phyloP scores from a whole-genome alignment of 2,329 filamentous ascomycete species.

The Hypoxylon sp. region DNA sequence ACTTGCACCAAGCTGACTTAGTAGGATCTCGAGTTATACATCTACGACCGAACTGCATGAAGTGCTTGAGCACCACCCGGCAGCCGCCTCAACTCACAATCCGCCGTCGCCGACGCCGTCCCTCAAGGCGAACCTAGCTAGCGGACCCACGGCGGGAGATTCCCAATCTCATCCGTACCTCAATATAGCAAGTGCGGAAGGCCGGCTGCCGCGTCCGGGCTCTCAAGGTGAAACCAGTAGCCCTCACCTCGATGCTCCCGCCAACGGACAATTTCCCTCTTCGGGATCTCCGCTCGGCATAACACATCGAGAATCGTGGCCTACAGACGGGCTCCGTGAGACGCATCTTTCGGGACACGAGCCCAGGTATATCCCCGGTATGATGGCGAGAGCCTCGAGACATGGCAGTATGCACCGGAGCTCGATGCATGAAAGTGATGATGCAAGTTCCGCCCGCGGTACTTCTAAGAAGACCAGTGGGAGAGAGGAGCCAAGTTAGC shows the following conservation, averaged over 20 bases:
- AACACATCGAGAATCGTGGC: constrained; percentile 56
- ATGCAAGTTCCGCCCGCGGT: constrained; percentile 44
- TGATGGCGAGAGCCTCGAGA: constrained; percentile 69
- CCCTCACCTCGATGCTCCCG: constrained; percentile 37
- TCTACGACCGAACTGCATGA: constrained; percentile 49
- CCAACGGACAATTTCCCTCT: constrained; percentile 25
- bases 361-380: constrained; percentile 79
- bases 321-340: constrained; percentile 59
- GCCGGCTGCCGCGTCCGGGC: constrained; percentile 27
- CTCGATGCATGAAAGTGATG: constrained; percentile 59
- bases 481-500: constrained; percentile 43
- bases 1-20: constrained; percentile 26
- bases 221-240: constrained; percentile 41
- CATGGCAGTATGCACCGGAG: constrained; percentile 60
- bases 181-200: constrained; percentile 23
- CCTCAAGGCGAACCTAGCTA: constrained; percentile 53
- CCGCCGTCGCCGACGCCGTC: constrained; percentile 53
- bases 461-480: constrained; percentile 40
- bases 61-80: constrained; percentile 46
- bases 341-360: constrained; percentile 70
- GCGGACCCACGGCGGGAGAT: constrained; percentile 44
- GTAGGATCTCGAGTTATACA: constrained; percentile 50
- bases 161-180: constrained; percentile 45
- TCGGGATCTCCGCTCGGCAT: constrained; percentile 43
- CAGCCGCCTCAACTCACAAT: constrained; percentile 28